phyloP scores from a whole-genome alignment of 805 yeast species.

The Clavispora fructus region DNA sequence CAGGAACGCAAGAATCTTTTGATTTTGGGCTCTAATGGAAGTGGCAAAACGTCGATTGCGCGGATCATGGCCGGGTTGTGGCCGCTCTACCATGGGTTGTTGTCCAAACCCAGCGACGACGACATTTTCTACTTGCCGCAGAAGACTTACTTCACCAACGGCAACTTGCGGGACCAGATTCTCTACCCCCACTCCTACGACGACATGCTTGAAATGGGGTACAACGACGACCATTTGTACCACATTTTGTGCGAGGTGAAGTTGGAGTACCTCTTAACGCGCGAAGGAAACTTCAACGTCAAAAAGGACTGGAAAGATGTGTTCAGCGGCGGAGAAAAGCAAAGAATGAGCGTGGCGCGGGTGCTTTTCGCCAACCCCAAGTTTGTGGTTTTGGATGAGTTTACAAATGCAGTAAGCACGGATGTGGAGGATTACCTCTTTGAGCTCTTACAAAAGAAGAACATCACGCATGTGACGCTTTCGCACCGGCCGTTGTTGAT shows the following conservation, averaged over 20 bases:
- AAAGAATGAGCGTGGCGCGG: constrained; percentile 83
- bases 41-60: constrained; percentile 84
- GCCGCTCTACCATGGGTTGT: constrained; percentile 82
- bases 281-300: constrained; percentile 55
- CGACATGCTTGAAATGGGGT: constrained; percentile 71
- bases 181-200: constrained; percentile 78
- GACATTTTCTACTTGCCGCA: constrained; percentile 81
- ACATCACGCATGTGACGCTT: constrained; percentile 74
- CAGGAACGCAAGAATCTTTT: constrained; percentile 61
- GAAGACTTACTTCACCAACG: constrained; percentile 75
- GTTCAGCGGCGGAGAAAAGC: constrained; percentile 96
- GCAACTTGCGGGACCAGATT: constrained; percentile 85
- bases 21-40: constrained; percentile 82
- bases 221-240: constrained; percentile 62
- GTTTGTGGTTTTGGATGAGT: constrained; percentile 83
- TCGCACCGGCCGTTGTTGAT: constrained; percentile 79
- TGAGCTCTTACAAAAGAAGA: constrained; percentile 62
- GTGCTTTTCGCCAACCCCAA: constrained; percentile 73
- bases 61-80: constrained; percentile 82
- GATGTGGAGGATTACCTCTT: constrained; percentile 87
- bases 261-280: constrained; percentile 69
- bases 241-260: constrained; percentile 70
- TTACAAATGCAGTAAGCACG: constrained; percentile 87
- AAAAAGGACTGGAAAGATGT: constrained; percentile 80
- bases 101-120: constrained; percentile 67